phyloP scores from a whole-genome alignment of 2,329 filamentous ascomycete species.

The Hirsutella thompsonii region DNA sequence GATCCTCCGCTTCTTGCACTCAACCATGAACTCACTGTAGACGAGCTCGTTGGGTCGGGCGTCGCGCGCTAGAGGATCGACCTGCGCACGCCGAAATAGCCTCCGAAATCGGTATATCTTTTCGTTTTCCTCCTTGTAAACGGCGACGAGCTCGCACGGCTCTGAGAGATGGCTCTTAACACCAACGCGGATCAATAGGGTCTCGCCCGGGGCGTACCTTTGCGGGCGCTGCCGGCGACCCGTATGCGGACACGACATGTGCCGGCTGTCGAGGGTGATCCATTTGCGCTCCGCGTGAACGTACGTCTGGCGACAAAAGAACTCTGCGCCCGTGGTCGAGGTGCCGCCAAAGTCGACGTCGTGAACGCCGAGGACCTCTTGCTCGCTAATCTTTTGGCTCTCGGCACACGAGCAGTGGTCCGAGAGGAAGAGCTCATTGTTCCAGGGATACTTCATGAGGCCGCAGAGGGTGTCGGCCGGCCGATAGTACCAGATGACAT shows the following conservation, averaged over 20 bases:
- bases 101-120: constrained; percentile 29
- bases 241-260: constrained; percentile 40
- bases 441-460: constrained; percentile 52
- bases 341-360: constrained; percentile 43
- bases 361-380: constrained; percentile 45
- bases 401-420: constrained; percentile 61
- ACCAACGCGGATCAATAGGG: constrained; percentile 35
- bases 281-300: constrained; percentile 46
- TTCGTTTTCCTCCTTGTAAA: constrained; percentile 7
- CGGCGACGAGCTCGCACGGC: constrained; percentile 43
- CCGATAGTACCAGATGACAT: constrained; percentile 63
- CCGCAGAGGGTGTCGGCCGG: constrained; percentile 59
- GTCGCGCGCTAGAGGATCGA: constrained; percentile 16
- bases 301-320: constrained; percentile 63
- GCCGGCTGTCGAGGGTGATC: constrained; percentile 37
- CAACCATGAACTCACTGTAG: constrained; percentile 33
- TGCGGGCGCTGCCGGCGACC: constrained; percentile 5
- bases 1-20: constrained; percentile 27
- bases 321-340: constrained; percentile 32
- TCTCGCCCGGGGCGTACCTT: constrained; percentile 40
- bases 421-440: constrained; percentile 64
- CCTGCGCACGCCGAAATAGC: constrained; percentile 34
- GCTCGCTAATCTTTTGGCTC: constrained; percentile 29
- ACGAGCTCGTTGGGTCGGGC: constrained; percentile 45
- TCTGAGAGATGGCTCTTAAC: constrained; percentile 31